Evolutionary conservation across 2,329 filamentous ascomycete species (phyloP).

Genomic region (Colletotrichum aenigma): DNA sequence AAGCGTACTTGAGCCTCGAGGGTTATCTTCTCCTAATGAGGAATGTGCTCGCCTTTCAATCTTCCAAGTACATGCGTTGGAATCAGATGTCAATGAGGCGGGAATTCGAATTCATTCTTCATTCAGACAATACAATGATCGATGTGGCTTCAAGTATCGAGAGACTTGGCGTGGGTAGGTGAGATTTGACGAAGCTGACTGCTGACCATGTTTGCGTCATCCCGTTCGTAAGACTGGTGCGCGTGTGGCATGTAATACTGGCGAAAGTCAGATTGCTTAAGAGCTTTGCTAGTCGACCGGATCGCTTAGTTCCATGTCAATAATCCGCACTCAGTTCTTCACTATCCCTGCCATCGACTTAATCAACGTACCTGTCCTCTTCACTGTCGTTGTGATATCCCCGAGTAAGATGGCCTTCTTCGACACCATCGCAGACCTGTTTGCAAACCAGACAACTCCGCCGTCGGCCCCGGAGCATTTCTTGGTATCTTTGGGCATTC

Average conservation of each 20-base stretch:
- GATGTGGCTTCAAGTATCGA: not conserved
- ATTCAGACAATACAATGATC: not conserved
- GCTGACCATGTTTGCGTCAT: not conserved
- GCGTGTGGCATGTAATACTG: not conserved
- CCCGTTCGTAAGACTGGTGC: not conserved
- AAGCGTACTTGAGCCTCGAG: not conserved
- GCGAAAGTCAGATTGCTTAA: not conserved
- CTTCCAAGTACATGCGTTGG: not conserved
- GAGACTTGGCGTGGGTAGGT: not conserved
- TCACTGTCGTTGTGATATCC: not conserved
- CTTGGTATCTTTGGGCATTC: not conserved
- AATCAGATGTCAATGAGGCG: rapidly evolving
- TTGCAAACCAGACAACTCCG: not conserved
- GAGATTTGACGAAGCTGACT: not conserved
- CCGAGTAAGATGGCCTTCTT: not conserved
- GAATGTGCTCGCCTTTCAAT: not conserved
- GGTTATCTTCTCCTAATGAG: not conserved
- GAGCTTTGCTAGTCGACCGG: not conserved
- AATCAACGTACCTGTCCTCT: not conserved
- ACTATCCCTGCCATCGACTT: not conserved
- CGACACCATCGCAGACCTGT: not conserved
- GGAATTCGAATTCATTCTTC: not conserved
- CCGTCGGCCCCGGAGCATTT: not conserved
- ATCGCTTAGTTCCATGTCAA: not conserved
- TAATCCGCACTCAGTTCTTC: not conserved